phyloP scores from a whole-genome alignment of 768 basidiomycete species.

The Piloderma croceum region DNA sequence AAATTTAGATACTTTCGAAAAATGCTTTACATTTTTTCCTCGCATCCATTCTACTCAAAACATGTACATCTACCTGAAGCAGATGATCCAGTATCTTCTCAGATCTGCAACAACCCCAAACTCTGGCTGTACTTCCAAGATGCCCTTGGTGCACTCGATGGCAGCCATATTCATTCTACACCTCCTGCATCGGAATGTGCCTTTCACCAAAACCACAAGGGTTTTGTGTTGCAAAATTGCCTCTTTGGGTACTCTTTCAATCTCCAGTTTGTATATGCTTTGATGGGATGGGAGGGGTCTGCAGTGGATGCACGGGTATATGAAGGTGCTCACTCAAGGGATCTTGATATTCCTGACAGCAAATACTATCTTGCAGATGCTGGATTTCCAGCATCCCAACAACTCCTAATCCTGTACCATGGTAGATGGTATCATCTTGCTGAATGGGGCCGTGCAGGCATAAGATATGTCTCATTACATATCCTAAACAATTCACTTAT shows the following conservation, averaged over 20 bases:
- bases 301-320: no score
- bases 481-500: no score
- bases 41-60: slow-evolving; percentile 21
- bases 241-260: no score
- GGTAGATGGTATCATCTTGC: no score
- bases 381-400: no score
- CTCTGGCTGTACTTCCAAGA: slow-evolving; percentile 28
- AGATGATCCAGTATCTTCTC: slow-evolving; percentile 9
- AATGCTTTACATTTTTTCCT: slow-evolving; percentile 22
- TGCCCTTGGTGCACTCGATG: slow-evolving; percentile 30
- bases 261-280: no score
- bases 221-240: slow-evolving; percentile 23
- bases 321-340: no score
- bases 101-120: slow-evolving; percentile 22
- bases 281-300: no score
- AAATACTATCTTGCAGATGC: no score
- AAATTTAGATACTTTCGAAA: slow-evolving; percentile 27
- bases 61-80: slow-evolving; percentile 16
- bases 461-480: slow-evolving; percentile 8
- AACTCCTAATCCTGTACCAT: no score
- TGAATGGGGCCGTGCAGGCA: slow-evolving; percentile 1
- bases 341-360: no score
- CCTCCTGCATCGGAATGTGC: slow-evolving; percentile 12
- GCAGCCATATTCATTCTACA: slow-evolving; percentile 25
- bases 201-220: slow-evolving; percentile 17